phyloP scores from a whole-genome alignment of 768 basidiomycete species.

The Dacryopinax spathularia region DNA sequence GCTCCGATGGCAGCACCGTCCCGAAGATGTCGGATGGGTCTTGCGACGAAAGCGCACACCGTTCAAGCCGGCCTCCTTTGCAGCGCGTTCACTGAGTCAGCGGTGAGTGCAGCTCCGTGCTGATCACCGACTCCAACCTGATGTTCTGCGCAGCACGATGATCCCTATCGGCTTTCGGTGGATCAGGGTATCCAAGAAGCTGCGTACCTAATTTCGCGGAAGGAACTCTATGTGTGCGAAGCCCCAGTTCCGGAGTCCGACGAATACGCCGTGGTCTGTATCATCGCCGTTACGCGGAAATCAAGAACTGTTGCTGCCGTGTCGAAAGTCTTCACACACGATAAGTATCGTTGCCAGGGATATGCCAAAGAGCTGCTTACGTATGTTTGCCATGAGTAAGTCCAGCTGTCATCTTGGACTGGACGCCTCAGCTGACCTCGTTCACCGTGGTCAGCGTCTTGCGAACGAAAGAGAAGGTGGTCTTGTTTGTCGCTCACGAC shows the following conservation, averaged over 20 bases:
- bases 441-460: background rate
- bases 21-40: background rate
- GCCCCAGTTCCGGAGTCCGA: background rate
- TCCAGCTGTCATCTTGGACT: background rate
- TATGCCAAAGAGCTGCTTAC: conserved; percentile 51
- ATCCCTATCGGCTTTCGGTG: background rate
- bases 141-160: background rate
- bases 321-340: conserved; percentile 56
- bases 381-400: conserved; percentile 17
- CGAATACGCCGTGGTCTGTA: conserved; percentile 35
- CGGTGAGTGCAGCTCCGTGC: background rate
- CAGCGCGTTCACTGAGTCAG: background rate
- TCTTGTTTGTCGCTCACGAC: conserved; percentile 50
- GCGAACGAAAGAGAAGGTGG: conserved; percentile 33
- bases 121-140: no score
- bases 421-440: background rate
- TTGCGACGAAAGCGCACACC: background rate
- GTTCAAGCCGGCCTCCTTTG: background rate
- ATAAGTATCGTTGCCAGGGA: conserved; percentile 36
- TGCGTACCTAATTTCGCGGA: background rate
- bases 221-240: background rate
- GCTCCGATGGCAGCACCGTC: background rate
- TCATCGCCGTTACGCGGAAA: conserved; percentile 54
- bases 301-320: conserved; percentile 42
- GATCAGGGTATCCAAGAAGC: background rate